Conservation (phyloP, 345 rosid species). For the Eucalyptus pauciflora region DNA sequence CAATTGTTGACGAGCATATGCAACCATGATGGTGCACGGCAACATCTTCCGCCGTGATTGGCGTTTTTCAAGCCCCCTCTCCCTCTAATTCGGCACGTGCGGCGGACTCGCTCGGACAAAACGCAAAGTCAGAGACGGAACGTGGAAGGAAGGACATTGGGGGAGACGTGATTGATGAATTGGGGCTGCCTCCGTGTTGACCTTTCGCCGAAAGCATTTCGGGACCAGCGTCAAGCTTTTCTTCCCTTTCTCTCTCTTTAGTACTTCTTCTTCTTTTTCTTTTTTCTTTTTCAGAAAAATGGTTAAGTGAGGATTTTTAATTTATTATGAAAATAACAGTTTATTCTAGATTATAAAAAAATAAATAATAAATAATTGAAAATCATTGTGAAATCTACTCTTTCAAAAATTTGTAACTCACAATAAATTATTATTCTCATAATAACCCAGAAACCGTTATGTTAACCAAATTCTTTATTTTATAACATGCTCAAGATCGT, state of each 20-base stretch:
- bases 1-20: background rate
- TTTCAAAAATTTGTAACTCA: no score
- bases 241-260: background rate
- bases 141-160: background rate
- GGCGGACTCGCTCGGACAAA: background rate
- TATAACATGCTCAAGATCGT: rapidly evolving
- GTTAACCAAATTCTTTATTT: rapidly evolving
- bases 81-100: background rate
- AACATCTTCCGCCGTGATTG: background rate
- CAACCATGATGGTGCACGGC: background rate
- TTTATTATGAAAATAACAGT: no score
- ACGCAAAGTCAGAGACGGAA: conserved; percentile 12
- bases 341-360: no score
- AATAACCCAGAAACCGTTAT: rapidly evolving
- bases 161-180: background rate
- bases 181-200: conserved; percentile 14
- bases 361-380: no score
- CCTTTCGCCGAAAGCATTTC: background rate
- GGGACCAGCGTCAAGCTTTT: background rate
- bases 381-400: rapidly evolving
- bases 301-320: no score
- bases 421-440: rapidly evolving
- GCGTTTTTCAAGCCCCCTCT: background rate
- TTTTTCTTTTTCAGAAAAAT: no score
- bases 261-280: no score